phyloP scores from a whole-genome alignment of 805 yeast species.

The Metschnikowia dekortorum region DNA sequence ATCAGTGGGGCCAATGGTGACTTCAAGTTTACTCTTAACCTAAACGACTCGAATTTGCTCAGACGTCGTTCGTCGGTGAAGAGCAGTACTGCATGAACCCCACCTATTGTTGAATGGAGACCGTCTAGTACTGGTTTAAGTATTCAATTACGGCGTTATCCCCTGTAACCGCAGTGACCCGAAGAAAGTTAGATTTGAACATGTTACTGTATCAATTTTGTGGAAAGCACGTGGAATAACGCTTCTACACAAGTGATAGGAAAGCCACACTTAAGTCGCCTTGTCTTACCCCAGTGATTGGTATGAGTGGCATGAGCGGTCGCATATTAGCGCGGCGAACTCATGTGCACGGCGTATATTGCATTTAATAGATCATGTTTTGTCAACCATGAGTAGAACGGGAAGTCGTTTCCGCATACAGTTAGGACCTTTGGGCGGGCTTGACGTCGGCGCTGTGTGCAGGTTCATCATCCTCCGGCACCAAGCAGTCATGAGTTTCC shows the following conservation, averaged over 20 bases:
- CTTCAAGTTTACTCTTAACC: constrained; percentile 52
- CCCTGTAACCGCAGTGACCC: background rate
- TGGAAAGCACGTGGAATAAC: too few relatives aligned
- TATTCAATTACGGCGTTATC: background rate
- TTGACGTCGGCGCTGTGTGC: constrained; percentile 26
- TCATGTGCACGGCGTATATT: too few relatives aligned
- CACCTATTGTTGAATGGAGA: background rate
- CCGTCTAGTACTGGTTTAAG: background rate
- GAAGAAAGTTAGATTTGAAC: too few relatives aligned
- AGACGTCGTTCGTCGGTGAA: constrained; percentile 41
- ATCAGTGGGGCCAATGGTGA: constrained; percentile 38
- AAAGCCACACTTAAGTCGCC: too few relatives aligned
- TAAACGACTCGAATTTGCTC: constrained; percentile 61
- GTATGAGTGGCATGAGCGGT: too few relatives aligned
- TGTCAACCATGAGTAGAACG: background rate
- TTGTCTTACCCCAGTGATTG: too few relatives aligned
- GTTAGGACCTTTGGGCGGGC: constrained; percentile 31
- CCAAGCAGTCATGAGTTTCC: constrained; percentile 72
- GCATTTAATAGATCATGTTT: background rate
- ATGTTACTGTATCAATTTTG: too few relatives aligned
- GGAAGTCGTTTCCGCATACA: background rate
- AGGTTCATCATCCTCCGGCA: constrained; percentile 67
- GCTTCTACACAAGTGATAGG: too few relatives aligned
- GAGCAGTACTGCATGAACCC: constrained; percentile 7
- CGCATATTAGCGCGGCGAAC: too few relatives aligned